Evolutionary conservation across 2,329 filamentous ascomycete species (phyloP).

Genomic region (Celoporthe dispersa): DNA sequence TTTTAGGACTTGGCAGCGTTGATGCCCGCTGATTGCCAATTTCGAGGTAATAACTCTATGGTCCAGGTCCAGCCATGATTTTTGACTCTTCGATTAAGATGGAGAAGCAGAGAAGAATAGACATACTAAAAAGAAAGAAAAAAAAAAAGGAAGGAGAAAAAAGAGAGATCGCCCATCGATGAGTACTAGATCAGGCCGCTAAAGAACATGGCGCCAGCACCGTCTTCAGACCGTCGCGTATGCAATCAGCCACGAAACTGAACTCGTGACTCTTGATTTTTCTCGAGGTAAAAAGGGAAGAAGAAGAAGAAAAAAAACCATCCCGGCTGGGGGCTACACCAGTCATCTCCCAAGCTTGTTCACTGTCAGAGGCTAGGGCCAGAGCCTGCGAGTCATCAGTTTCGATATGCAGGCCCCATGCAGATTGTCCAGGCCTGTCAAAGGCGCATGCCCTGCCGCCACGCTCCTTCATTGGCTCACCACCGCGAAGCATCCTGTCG

Average conservation of each 20-base stretch:
- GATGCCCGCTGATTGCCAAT: conserved; percentile 4
- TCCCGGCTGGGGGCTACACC: background rate
- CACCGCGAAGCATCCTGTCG: background rate
- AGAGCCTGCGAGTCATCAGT: background rate
- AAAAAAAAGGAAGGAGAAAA: no score
- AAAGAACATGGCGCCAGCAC: background rate
- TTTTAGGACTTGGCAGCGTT: conserved; percentile 18
- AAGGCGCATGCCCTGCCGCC: background rate
- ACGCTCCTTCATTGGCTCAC: background rate
- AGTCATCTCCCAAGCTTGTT: background rate
- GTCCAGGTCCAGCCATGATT: background rate
- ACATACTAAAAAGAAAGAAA: background rate
- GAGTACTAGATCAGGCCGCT: background rate
- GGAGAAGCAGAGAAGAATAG: background rate
- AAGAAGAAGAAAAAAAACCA: background rate
- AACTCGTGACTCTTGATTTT: background rate
- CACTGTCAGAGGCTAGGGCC: background rate
- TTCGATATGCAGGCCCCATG: background rate
- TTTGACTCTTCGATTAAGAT: background rate
- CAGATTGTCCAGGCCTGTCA: background rate
- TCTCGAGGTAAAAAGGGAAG: background rate
- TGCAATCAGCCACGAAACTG: background rate
- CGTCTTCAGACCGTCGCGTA: conserved; percentile 2
- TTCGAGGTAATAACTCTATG: background rate
- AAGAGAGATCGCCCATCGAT: background rate